Base-by-base conservation (phyloP, 345 rosid genomes). In the Melastoma malabathricum region DNA sequence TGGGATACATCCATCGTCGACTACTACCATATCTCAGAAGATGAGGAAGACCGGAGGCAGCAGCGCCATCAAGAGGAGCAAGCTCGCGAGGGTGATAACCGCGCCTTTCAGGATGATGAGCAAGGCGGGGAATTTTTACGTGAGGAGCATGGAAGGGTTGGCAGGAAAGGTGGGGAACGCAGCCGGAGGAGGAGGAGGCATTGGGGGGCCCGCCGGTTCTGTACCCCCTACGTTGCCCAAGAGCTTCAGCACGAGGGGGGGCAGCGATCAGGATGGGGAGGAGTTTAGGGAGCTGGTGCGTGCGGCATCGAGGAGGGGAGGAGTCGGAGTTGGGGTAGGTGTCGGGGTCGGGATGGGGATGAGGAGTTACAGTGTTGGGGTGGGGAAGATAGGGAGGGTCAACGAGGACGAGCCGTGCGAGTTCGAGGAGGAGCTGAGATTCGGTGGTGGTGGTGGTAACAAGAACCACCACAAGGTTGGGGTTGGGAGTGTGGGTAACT, bases 341-440 rank as follows among this genome's bases (percentile, higher is more conserved):
- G 15, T 12, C 15, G 15, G 51, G 50, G 29, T 4, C 3, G 13
- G 15, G 54, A 12, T 47, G 44, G 34, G 46, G 66, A 44, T 18
- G 15, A 70, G 76, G 70, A 70, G 75, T 46, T 73, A 70, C 15
- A 72, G 75, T 50, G 76, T 79, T 17, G 75, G 71, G 45, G 8
- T 78, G 0, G 84, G 84, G 46, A 70, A 56, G 66, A 68, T 78
- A n/a, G 78, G 81, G 27, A 65, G 64, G 50, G 72, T 72, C 51
- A 76, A 78, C 4, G 78, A 75, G 56, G 70, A 70, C 25, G 53
- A 39, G 56, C 55, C 78, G 51, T 72, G 78, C 59, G 59, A 57
- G 4, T 75, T 75, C 18, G 66, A 62, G 62, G 78, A 68, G 39
- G 71, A 13, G 22, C 10, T 22, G 39, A 52, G 12, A 22, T 9